phyloP scores from a whole-genome alignment of 257 asterid species.

The Mitragyna speciosa region DNA sequence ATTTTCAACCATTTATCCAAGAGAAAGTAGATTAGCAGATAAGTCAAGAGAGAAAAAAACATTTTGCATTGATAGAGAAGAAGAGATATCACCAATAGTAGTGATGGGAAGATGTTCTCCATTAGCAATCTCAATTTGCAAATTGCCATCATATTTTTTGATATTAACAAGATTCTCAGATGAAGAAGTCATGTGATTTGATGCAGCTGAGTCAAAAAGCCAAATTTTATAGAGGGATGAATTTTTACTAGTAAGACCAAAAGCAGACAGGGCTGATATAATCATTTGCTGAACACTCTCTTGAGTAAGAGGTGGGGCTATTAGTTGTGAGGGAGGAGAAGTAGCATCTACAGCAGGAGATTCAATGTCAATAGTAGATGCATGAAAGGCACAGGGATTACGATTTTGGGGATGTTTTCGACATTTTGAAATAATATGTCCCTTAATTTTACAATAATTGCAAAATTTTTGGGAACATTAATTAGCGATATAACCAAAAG shows the following conservation, averaged over 20 bases:
- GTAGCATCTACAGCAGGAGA: no score
- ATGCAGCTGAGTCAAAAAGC: background rate
- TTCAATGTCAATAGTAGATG: no score
- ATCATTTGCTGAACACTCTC: slow-evolving; percentile 3
- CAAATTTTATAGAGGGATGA: background rate
- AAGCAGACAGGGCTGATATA: background rate
- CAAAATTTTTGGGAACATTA: background rate
- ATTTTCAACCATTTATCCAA: background rate
- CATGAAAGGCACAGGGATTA: no score
- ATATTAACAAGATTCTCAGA: background rate
- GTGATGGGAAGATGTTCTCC: background rate
- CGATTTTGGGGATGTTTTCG: no score
- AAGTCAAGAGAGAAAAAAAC: slow-evolving; percentile 4
- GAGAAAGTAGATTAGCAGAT: no score
- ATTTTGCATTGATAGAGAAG: background rate
- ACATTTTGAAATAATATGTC: slow-evolving; percentile 7
- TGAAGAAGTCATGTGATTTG: background rate
- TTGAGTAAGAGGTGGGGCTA: no score
- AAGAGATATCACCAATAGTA: background rate
- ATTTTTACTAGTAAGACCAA: background rate
- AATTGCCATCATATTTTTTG: background rate
- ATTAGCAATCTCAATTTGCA: background rate
- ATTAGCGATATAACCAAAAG: background rate
- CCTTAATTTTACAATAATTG: slow-evolving; percentile 5
- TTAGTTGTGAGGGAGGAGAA: no score